A percentile compares a stretch with the other conserved stretches of the same genome.
These are phyloP conservation scores for Colletotrichum tofieldiae DNA, from an alignment of 2,329 filamentous ascomycete genomes.

Conservation along the genomic window DNA sequence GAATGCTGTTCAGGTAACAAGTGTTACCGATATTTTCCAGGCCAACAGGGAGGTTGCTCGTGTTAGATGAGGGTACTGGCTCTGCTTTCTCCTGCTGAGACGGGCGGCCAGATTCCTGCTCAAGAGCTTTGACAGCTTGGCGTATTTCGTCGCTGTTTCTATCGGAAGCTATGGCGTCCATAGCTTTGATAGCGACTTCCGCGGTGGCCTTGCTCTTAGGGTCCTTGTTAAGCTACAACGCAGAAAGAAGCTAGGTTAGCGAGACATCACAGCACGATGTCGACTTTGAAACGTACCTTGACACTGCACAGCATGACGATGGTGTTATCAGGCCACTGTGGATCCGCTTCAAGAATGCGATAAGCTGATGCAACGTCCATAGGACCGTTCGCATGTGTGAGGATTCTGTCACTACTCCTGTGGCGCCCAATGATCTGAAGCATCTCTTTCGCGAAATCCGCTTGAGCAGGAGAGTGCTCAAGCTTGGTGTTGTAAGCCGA, in stretches of 20 bases:
- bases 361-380: slow-evolving; percentile 36
- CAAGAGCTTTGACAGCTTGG: slow-evolving; percentile 3
- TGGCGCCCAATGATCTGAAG: slow-evolving; percentile 45
- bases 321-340: slow-evolving; percentile 26
- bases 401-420: slow-evolving; percentile 32
- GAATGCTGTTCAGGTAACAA: slow-evolving; percentile 95
- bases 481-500: slow-evolving; percentile 44
- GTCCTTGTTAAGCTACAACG: slow-evolving; percentile 30
- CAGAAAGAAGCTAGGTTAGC: not conserved
- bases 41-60: slow-evolving; percentile 79
- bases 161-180: slow-evolving; percentile 28
- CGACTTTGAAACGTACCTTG: slow-evolving; percentile 21
- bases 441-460: slow-evolving; percentile 45
- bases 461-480: slow-evolving; percentile 44
- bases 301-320: slow-evolving; percentile 36
- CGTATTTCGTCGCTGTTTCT: slow-evolving; percentile 33
- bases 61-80: not conserved
- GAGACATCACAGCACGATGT: not conserved
- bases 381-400: slow-evolving; percentile 25
- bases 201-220: slow-evolving; percentile 24
- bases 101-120: slow-evolving; percentile 4
- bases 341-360: slow-evolving; percentile 31
- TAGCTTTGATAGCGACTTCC: slow-evolving; percentile 26
- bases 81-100: slow-evolving; percentile 2
- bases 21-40: slow-evolving; percentile 97